A percentile compares a stretch with the other conserved stretches of the same genome.
phyloP scores from a whole-genome alignment of 257 asterid species.

The Gynochthodes officinalis region DNA sequence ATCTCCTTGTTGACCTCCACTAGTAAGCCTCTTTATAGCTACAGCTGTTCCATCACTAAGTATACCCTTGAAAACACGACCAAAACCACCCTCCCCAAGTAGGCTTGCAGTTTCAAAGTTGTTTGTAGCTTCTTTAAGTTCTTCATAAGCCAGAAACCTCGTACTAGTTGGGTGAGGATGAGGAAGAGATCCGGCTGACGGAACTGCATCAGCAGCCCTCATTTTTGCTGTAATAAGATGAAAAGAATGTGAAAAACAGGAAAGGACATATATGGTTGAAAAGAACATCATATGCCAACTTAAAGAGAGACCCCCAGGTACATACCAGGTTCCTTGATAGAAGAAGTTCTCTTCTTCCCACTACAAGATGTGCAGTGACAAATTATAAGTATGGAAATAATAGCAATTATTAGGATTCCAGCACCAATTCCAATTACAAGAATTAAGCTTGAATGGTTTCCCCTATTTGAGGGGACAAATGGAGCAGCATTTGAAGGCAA shows the following conservation, averaged over 20 bases:
- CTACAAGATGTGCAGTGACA: slow-evolving; percentile 55
- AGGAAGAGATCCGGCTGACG: slow-evolving; percentile 61
- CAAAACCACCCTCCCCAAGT: slow-evolving; percentile 98
- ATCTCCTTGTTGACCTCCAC: slow-evolving; percentile 96
- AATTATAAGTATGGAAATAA: slow-evolving; percentile 47
- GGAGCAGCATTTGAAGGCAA: slow-evolving; percentile 58
- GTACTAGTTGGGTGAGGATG: slow-evolving; percentile 90
- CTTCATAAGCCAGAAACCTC: slow-evolving; percentile 72
- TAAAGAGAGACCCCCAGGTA: neutral
- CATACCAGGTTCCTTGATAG: slow-evolving; percentile 61
- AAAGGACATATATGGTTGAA: neutral
- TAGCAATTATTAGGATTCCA: slow-evolving; percentile 50
- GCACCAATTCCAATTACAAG: slow-evolving; percentile 72
- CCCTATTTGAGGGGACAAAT: slow-evolving; percentile 38
- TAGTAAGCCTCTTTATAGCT: slow-evolving; percentile 84
- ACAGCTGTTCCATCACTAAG: slow-evolving; percentile 87
- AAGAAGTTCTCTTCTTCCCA: slow-evolving; percentile 42
- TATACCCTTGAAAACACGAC: slow-evolving; percentile 87
- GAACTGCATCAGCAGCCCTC: slow-evolving; percentile 39
- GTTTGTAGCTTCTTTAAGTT: slow-evolving; percentile 85
- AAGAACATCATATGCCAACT: neutral
- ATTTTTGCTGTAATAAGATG: slow-evolving; percentile 43
- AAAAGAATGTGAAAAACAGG: slow-evolving; percentile 2
- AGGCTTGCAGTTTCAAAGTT: slow-evolving; percentile 70
- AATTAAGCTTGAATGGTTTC: slow-evolving; percentile 49